These are phyloP conservation scores for Nakaseomyces sp. DNA, from an alignment of 1,139 yeast genomes.

Conservation along the genomic window DNA sequence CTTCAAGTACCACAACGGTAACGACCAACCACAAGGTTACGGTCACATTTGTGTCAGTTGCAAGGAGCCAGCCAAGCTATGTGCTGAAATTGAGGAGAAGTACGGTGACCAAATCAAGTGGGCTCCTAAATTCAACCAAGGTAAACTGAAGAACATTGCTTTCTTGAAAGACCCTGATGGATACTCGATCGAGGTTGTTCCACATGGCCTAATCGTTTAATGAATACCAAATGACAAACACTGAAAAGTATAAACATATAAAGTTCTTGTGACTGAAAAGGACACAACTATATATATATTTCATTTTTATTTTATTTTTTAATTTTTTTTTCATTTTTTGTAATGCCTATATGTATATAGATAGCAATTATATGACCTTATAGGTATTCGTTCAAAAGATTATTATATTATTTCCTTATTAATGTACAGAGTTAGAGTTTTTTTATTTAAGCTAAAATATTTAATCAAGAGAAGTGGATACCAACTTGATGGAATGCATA, in stretches of 20 bases:
- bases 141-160: conserved; percentile 51
- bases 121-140: conserved; percentile 51
- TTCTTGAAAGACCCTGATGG: conserved; percentile 89
- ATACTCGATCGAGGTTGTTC: conserved; percentile 69
- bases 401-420: neutral
- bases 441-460: neutral
- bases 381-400: neutral
- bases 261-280: too few relatives aligned
- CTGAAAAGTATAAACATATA: too few relatives aligned
- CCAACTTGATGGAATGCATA: conserved; percentile 97
- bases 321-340: too few relatives aligned
- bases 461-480: conserved; percentile 76
- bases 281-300: neutral
- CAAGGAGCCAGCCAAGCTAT: conserved; percentile 50
- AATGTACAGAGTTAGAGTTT: neutral
- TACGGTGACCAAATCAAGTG: conserved; percentile 43
- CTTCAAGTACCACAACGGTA: conserved; percentile 78
- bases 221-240: neutral
- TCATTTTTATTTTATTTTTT: neutral
- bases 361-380: neutral
- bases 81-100: conserved; percentile 41
- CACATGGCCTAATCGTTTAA: conserved; percentile 22
- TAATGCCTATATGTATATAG: too few relatives aligned
- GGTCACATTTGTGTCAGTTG: conserved; percentile 80
- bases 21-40: conserved; percentile 69